Conservation (phyloP, 2,329 filamentous ascomycete species). For the Colletotrichum tropicicola region DNA sequence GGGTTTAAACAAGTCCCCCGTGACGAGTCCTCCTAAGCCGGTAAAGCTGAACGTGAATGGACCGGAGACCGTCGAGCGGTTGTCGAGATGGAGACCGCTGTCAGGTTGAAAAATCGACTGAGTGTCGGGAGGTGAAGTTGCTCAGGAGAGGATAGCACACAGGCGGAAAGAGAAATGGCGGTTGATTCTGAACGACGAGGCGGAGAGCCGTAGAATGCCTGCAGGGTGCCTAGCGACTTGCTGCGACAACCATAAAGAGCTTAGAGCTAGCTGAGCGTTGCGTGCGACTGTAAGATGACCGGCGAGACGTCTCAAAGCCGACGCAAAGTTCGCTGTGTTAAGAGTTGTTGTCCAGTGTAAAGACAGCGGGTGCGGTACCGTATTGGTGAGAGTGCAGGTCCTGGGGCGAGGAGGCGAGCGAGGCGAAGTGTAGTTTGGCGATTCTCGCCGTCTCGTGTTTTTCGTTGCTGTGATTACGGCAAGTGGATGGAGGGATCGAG, state of each 20-base stretch:
- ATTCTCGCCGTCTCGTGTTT: constrained; percentile 26
- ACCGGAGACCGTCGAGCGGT: constrained; percentile 3
- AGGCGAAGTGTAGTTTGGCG: constrained; percentile 2
- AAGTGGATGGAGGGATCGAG: constrained; percentile 7
- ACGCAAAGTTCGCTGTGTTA: no score
- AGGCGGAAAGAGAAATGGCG: background rate
- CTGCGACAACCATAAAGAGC: constrained; percentile 43
- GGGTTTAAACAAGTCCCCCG: constrained; percentile 27
- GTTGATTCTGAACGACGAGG: constrained; percentile 30
- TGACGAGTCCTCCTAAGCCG: background rate
- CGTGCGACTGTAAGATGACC: constrained; percentile 12
- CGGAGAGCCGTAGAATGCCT: constrained; percentile 35
- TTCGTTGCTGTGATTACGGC: constrained; percentile 21
- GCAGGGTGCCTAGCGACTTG: constrained; percentile 42
- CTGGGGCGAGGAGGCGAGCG: background rate
- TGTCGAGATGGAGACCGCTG: constrained; percentile 6
- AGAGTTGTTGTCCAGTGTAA: no score
- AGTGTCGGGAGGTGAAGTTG: background rate
- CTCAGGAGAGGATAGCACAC: background rate
- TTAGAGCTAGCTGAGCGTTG: constrained; percentile 28
- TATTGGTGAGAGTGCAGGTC: background rate
- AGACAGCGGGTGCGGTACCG: background rate
- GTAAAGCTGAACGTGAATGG: constrained; percentile 15
- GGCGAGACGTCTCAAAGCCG: no score
- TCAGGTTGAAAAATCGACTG: background rate